A percentile compares a stretch with the other conserved stretches of the same genome.
Conservation (phyloP, 2,329 filamentous ascomycete species). For the Tolypocladium sp. region DNA sequence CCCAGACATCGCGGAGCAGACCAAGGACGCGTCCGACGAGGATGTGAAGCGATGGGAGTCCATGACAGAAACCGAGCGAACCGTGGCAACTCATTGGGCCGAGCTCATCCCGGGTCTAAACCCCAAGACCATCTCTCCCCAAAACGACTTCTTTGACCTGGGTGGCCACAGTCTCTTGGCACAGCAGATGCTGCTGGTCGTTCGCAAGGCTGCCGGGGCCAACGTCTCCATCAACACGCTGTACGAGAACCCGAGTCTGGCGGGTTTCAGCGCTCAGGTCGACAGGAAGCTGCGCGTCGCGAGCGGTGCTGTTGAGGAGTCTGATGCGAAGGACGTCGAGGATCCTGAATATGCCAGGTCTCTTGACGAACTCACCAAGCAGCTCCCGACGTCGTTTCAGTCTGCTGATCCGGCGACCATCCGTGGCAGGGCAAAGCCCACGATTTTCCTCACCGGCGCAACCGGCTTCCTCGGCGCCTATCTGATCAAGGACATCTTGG, state of each 20-base stretch:
- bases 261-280: constrained; percentile 18
- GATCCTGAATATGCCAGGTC: constrained; percentile 40
- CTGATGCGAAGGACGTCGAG: neutral
- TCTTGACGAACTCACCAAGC: constrained; percentile 34
- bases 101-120: constrained; percentile 58
- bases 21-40: constrained; percentile 24
- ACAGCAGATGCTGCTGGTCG: constrained; percentile 61
- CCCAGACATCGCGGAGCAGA: constrained; percentile 62
- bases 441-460: constrained; percentile 76
- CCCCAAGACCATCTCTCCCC: constrained; percentile 49
- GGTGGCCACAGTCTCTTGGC: constrained; percentile 46
- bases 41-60: constrained; percentile 43
- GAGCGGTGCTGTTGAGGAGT: neutral
- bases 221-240: constrained; percentile 21
- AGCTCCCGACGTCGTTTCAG: neutral
- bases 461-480: constrained; percentile 74
- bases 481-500: constrained; percentile 65
- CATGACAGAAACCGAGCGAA: constrained; percentile 28
- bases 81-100: constrained; percentile 53
- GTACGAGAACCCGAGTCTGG: constrained; percentile 19
- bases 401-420: neutral
- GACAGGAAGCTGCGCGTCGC: constrained; percentile 9
- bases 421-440: constrained; percentile 17
- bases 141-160: constrained; percentile 27
- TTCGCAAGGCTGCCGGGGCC: constrained; percentile 18